phyloP scores from a whole-genome alignment of 805 yeast genomes.

The Starmera pachycereana region DNA sequence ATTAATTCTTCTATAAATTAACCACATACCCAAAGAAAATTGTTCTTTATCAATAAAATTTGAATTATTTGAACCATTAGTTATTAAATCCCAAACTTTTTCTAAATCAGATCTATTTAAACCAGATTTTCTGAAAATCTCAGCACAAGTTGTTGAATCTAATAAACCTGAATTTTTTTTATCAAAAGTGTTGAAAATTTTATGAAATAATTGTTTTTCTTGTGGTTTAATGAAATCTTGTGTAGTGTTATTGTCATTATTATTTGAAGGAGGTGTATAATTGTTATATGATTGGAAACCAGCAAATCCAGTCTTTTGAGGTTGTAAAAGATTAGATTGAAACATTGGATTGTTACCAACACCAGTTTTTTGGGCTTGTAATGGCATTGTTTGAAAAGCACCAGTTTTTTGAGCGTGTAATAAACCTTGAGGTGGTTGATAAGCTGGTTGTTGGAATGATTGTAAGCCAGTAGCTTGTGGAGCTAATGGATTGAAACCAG shows the following conservation, averaged over 20 bases:
- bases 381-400: constrained; percentile 31
- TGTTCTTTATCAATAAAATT: constrained; percentile 64
- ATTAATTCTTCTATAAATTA: constrained; percentile 81
- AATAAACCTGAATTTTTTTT: constrained; percentile 53
- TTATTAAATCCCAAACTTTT: constrained; percentile 84
- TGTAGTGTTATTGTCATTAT: constrained; percentile 1
- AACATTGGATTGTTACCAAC: constrained; percentile 31
- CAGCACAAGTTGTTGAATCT: constrained; percentile 74
- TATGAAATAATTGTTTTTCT: constrained; percentile 79
- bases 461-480: constrained; percentile 30
- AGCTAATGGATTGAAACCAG: constrained; percentile 23
- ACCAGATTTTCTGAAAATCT: constrained; percentile 86
- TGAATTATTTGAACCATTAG: constrained; percentile 71
- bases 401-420: constrained; percentile 65
- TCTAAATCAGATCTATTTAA: constrained; percentile 78
- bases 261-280: constrained; percentile 22
- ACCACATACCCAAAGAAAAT: constrained; percentile 95
- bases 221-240: constrained; percentile 73
- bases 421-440: constrained; percentile 20
- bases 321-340: constrained; percentile 22
- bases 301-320: constrained; percentile 20
- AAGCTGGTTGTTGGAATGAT: constrained; percentile 15
- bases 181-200: constrained; percentile 86
- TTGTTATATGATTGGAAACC: constrained; percentile 16
- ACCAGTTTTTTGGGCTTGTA: constrained; percentile 61